Percentiles rank a stretch among this genome's conserved stretches.
These are phyloP conservation scores for Tephrocybe sp. DNA, from an alignment of 768 basidiomycete species.

Conservation along the genomic window DNA sequence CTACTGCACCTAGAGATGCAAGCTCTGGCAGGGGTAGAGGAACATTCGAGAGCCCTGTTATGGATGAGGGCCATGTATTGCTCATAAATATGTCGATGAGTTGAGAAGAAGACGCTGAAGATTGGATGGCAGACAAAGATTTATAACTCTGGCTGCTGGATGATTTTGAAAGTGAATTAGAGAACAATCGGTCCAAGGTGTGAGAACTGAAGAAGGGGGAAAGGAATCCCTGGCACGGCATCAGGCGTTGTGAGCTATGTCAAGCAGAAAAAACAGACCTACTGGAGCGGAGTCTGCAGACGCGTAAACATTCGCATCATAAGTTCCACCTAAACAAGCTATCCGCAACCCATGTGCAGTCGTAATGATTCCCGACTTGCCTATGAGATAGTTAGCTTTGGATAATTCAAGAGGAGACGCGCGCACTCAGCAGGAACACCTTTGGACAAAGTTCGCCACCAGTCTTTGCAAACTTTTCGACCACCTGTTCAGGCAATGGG, in stretches of 20 bases:
- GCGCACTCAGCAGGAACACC: constrained; percentile 82
- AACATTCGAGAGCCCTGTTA: constrained; percentile 59
- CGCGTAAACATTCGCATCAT: constrained; percentile 57
- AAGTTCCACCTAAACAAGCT: constrained; percentile 80
- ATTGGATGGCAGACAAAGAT: constrained; percentile 67
- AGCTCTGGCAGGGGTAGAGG: constrained; percentile 48
- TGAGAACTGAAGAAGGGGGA: constrained; percentile 73
- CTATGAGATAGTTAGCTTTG: constrained; percentile 32
- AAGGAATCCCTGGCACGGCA: constrained; percentile 57
- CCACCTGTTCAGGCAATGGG: constrained; percentile 68
- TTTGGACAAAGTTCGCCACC: constrained; percentile 81
- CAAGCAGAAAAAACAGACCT: constrained; percentile 22
- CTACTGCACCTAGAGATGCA: constrained; percentile 42
- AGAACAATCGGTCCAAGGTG: constrained; percentile 67
- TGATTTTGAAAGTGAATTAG: constrained; percentile 62
- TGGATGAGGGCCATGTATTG: constrained; percentile 69
- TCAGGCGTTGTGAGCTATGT: constrained; percentile 5
- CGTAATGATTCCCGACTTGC: constrained; percentile 77
- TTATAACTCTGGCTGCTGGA: constrained; percentile 47
- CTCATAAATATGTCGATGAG: constrained; percentile 80
- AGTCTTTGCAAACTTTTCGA: constrained; percentile 71
- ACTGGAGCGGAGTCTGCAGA: constrained; percentile 65
- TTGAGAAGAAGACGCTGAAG: constrained; percentile 57
- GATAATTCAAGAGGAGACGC: not conserved
- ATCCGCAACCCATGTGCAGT: constrained; percentile 81